Evolutionary conservation across 495 filamentous ascomycete species (phyloP).

Genomic region (Penicillium malachiteum): DNA sequence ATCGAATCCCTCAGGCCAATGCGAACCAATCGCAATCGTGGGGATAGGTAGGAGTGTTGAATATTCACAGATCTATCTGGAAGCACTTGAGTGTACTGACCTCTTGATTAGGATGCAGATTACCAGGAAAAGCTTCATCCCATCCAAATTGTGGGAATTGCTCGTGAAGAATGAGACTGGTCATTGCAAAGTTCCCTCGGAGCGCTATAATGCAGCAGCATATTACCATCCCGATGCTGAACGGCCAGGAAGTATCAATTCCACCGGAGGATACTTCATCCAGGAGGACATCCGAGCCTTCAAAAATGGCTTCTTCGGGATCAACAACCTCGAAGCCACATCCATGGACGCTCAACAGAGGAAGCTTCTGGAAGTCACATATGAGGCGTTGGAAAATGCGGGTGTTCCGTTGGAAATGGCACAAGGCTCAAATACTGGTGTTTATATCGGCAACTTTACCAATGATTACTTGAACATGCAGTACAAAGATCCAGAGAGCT

Average conservation of each 20-base stretch:
- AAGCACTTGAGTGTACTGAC: neutral
- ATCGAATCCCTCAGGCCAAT: too few species aligned
- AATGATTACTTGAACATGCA: slow-evolving; percentile 8
- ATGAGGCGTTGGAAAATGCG: slow-evolving; percentile 30
- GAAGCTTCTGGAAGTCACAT: slow-evolving; percentile 28
- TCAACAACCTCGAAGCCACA: slow-evolving; percentile 5
- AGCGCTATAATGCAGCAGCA: neutral
- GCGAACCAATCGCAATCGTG: slow-evolving; percentile 2
- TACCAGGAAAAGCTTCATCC: neutral
- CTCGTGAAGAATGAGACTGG: neutral
- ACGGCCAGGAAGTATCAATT: neutral
- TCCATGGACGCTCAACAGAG: slow-evolving; percentile 30
- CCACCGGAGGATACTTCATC: neutral
- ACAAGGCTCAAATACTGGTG: slow-evolving; percentile 2
- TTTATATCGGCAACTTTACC: slow-evolving; percentile 10
- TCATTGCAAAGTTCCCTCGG: neutral
- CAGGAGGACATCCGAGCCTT: neutral
- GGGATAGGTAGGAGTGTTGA: neutral
- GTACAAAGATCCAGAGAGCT: neutral
- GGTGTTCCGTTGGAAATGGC: slow-evolving; percentile 4
- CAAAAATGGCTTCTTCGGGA: neutral
- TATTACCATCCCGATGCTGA: neutral
- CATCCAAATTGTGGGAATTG: neutral
- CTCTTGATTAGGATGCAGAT: neutral
- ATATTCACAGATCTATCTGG: neutral